Evolutionary conservation across 345 rosid genomes (phyloP), one percentile per base, ranked within the genome.

Genomic region (Xanthoceras sorbifolium): DNA sequence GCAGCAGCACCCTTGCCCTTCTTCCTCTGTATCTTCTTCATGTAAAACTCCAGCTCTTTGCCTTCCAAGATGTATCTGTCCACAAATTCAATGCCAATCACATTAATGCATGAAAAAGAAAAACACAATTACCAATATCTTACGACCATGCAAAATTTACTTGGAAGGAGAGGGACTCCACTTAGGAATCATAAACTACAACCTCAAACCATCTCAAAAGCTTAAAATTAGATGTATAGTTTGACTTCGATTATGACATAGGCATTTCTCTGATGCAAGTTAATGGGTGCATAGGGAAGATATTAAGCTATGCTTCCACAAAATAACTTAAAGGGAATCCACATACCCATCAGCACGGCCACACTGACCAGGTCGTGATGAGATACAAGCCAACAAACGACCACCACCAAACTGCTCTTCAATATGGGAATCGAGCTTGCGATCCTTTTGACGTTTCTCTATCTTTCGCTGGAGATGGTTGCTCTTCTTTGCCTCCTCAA

Each of bases 21-120:
- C 93, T 92, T 92, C 89, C 82, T 92, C 83, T 90, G 97, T 23
- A 91, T 31, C 89, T 93, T 89, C 91, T 88, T 93, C 93, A 86
- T 85, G 87, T 88, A 90, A 68, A 92, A 92, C 32, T 90, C 98
- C 34, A 92, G 76, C 82, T 90, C 95, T 82, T 82, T 88, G 48
- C 93, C 95, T 75, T 92, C 93, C 85, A 85, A 81, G 22, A 87
- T 90, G 71, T 86, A 93, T 67, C 93, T 90, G 88, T 46, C 63
- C 63, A 46, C 5, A 79, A 76, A 59, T 23, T 3, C 77, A 50
- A 60, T 20, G 12, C 42, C 5, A 52, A 28, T 68, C 17, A 14
- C 12, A 11, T 66, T 60, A 20, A 59, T 9, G 17, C n/a, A 57
- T 57, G 44, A 55, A 40, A 5, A 9, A 32, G 31, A 7, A 44